phyloP scores from a whole-genome alignment of 2,329 filamentous ascomycete species.

The Microcyclosporella mali region DNA sequence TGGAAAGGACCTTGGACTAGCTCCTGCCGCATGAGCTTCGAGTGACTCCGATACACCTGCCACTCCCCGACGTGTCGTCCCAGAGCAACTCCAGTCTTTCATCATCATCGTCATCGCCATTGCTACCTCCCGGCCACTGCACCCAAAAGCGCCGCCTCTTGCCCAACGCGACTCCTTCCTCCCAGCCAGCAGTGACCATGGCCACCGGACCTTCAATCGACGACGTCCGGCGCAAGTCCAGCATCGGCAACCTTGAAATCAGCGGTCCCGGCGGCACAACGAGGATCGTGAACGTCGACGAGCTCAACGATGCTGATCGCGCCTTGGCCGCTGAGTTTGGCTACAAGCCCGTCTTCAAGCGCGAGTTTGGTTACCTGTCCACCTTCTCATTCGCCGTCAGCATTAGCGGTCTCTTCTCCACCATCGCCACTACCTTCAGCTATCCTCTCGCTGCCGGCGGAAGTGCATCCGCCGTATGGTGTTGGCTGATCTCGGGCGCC shows the following conservation, averaged over 20 bases:
- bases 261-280: slow-evolving; percentile 10
- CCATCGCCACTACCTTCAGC: slow-evolving; percentile 50
- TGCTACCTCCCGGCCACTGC: too few species aligned
- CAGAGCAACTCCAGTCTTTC: too few species aligned
- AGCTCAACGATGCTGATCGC: slow-evolving; percentile 23
- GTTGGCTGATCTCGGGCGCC: slow-evolving; percentile 52
- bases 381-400: slow-evolving; percentile 57
- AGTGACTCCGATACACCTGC: too few species aligned
- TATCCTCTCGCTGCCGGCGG: slow-evolving; percentile 51
- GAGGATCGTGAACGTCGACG: slow-evolving; percentile 17
- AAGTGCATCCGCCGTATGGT: slow-evolving; percentile 51
- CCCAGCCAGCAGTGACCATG: slow-evolving; percentile 2
- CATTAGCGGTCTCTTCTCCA: slow-evolving; percentile 52
- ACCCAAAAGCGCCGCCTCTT: neutral
- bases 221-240: slow-evolving; percentile 12
- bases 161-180: neutral
- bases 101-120: too few species aligned
- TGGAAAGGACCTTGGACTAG: neutral
- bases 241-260: slow-evolving; percentile 9
- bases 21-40: neutral
- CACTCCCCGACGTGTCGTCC: too few species aligned
- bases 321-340: slow-evolving; percentile 26
- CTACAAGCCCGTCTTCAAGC: slow-evolving; percentile 47
- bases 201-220: neutral
- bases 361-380: slow-evolving; percentile 53